Conservation (phyloP, 1,284 basidiomycete species). For the Austropuccinia psidii region DNA sequence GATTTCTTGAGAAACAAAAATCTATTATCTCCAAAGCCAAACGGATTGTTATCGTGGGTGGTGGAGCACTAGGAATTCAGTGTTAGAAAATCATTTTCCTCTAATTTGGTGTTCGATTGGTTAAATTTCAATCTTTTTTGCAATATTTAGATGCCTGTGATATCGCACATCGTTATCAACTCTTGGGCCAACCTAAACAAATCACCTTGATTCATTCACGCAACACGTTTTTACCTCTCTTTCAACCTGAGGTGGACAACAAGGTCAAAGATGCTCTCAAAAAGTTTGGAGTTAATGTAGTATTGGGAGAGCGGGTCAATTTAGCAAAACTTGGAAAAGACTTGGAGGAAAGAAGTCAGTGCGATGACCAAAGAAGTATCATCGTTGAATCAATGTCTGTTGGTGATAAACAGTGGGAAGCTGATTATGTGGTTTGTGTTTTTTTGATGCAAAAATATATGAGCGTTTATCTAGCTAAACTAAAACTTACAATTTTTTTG, state of each 20-base stretch:
- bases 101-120: background rate
- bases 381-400: background rate
- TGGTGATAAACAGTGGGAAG: constrained; percentile 6
- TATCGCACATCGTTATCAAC: constrained; percentile 20
- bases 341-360: background rate
- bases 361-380: background rate
- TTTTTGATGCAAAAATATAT: no score
- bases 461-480: no score
- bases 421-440: constrained; percentile 19
- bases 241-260: constrained; percentile 8
- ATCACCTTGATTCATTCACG: constrained; percentile 27
- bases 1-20: constrained; percentile 18
- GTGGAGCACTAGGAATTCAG: constrained; percentile 29
- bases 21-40: background rate
- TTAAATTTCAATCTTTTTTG: background rate
- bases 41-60: constrained; percentile 28
- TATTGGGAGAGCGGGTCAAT: constrained; percentile 19
- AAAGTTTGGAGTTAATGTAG: background rate
- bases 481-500: background rate
- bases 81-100: background rate
- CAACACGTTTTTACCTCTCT: constrained; percentile 2
- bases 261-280: constrained; percentile 10
- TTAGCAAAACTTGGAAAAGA: constrained; percentile 7
- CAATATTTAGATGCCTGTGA: constrained; percentile 10
- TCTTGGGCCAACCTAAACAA: background rate